Percentiles rank a stretch among this genome's conserved stretches.
Evolutionary conservation across 2,329 filamentous ascomycete species (phyloP).

Genomic region (Talaromyces sp.): DNA sequence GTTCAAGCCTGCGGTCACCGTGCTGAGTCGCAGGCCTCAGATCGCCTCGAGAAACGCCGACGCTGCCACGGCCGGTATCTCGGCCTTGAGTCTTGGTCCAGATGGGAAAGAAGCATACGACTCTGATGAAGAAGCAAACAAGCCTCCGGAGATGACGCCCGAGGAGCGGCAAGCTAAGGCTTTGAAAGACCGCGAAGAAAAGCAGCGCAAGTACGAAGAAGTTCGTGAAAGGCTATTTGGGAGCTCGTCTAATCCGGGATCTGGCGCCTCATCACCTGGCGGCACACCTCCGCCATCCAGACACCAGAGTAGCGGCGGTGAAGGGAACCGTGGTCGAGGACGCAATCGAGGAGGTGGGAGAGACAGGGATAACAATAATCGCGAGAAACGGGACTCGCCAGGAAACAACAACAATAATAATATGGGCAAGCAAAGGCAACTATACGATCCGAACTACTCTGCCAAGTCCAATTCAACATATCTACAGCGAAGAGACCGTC

Average conservation of each 20-base stretch:
- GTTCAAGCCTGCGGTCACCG: slow-evolving; percentile 77
- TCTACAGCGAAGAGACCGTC: slow-evolving; percentile 39
- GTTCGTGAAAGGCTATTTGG: slow-evolving; percentile 84
- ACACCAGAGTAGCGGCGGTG: slow-evolving; percentile 23
- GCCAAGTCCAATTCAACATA: slow-evolving; percentile 55
- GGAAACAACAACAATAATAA: slow-evolving; percentile 7
- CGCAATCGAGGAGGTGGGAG: slow-evolving; percentile 43
- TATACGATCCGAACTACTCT: slow-evolving; percentile 73
- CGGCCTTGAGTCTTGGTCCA: slow-evolving; percentile 39
- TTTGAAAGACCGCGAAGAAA: slow-evolving; percentile 76
- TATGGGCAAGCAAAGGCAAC: slow-evolving; percentile 45
- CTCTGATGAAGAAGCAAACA: slow-evolving; percentile 60
- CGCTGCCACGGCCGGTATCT: slow-evolving; percentile 38
- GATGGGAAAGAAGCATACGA: slow-evolving; percentile 52
- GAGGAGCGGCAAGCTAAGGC: slow-evolving; percentile 76
- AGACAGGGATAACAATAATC: slow-evolving; percentile 13
- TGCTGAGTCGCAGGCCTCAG: slow-evolving; percentile 77
- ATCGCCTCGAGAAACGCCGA: slow-evolving; percentile 51
- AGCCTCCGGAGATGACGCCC: slow-evolving; percentile 59
- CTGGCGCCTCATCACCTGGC: slow-evolving; percentile 54
- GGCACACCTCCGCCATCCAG: slow-evolving; percentile 57
- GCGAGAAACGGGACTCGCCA: slow-evolving; percentile 38
- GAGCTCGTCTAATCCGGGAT: slow-evolving; percentile 38
- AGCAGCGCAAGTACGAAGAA: slow-evolving; percentile 85
- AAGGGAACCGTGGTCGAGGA: slow-evolving; percentile 36